Evolutionary conservation across 2,329 filamentous ascomycete species (phyloP).

Genomic region (Ambrosiella beaveri): DNA sequence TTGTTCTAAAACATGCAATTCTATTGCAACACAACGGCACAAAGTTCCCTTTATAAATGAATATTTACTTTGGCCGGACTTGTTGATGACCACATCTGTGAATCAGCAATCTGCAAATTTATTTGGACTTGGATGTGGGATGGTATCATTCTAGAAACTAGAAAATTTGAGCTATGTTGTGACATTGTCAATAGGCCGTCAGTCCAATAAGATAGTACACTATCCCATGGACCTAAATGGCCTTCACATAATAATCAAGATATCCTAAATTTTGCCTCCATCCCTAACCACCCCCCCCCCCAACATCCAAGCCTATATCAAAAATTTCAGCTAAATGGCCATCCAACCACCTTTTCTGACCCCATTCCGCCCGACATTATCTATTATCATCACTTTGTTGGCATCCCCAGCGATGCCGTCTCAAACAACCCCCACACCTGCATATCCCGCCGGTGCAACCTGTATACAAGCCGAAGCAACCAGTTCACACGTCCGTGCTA

Average conservation of each 20-base stretch:
- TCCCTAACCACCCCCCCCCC: not conserved
- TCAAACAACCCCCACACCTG: not conserved
- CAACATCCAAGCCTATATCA: not conserved
- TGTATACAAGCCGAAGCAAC: not conserved
- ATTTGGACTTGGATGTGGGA: not conserved
- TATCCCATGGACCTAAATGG: too few species aligned
- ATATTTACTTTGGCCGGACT: too few species aligned
- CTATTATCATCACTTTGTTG: too few species aligned
- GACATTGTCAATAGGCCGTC: not conserved
- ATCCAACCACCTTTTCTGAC: not conserved
- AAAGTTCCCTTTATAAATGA: not conserved
- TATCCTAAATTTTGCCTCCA: too few species aligned
- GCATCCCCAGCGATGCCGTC: too few species aligned
- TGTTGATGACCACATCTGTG: not conserved
- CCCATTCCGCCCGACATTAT: not conserved
- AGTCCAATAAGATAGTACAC: too few species aligned
- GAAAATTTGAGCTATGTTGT: not conserved
- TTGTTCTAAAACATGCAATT: not conserved
- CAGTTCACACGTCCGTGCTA: not conserved
- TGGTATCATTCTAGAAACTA: not conserved
- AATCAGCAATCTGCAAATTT: not conserved
- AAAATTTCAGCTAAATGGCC: not conserved
- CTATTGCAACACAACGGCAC: not conserved
- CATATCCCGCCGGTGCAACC: not conserved
- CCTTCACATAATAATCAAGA: too few species aligned